These are phyloP conservation scores for Ceratobasidium papillatum DNA, from an alignment of 1,284 basidiomycete species.

Conservation along the genomic window DNA sequence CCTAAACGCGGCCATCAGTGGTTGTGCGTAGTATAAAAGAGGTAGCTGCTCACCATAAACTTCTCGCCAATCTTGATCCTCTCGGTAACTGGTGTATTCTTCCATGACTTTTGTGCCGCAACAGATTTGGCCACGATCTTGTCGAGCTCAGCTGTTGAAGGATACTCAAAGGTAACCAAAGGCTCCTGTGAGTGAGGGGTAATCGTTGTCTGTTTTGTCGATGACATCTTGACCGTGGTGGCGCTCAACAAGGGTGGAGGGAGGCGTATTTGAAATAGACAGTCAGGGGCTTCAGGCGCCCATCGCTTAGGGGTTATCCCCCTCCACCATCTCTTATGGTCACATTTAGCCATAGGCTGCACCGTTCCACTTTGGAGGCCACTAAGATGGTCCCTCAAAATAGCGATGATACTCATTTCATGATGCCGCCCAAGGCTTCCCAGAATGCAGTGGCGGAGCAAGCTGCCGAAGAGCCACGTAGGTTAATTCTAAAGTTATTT, in stretches of 20 bases:
- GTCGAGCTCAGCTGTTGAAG: slow-evolving; percentile 66
- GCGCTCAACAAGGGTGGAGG: slow-evolving; percentile 15
- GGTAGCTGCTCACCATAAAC: slow-evolving; percentile 67
- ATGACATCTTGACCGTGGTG: slow-evolving; percentile 14
- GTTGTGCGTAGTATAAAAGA: neutral
- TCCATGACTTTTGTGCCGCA: slow-evolving; percentile 79
- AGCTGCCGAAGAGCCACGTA: neutral
- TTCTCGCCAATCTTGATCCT: slow-evolving; percentile 76
- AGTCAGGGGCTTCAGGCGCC: slow-evolving; percentile 10
- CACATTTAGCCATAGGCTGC: neutral
- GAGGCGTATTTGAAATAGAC: neutral
- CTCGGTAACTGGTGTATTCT: slow-evolving; percentile 69
- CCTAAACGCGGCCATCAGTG: slow-evolving; percentile 55
- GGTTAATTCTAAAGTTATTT: neutral
- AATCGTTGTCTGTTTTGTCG: slow-evolving; percentile 68
- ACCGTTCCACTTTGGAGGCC: neutral
- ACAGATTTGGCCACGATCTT: slow-evolving; percentile 64
- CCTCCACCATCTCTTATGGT: slow-evolving; percentile 5
- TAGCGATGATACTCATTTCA: neutral
- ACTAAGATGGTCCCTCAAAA: slow-evolving; percentile 7
- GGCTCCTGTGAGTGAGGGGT: slow-evolving; percentile 72
- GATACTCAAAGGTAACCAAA: slow-evolving; percentile 66
- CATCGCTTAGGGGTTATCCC: slow-evolving; percentile 12
- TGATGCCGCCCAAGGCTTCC: neutral
- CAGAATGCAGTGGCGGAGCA: neutral